Base-by-base conservation (phyloP, 768 basidiomycete species). In the Russula emetica region DNA sequence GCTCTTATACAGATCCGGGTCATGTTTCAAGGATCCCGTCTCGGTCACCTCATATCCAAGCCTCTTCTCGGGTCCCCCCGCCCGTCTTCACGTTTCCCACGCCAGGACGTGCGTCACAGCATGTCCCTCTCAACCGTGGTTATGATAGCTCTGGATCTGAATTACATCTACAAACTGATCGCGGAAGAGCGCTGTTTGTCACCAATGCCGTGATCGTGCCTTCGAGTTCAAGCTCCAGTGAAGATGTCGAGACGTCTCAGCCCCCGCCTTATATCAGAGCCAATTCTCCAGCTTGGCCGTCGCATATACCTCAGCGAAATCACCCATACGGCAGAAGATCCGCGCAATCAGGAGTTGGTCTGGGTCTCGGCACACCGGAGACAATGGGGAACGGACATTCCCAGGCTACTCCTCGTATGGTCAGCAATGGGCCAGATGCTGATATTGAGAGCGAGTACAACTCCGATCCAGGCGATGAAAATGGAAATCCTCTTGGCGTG, bases 1-100 rank as follows among this genome's bases (percentile, higher is more conserved):
- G 68, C 42, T 69, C 68, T 45, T 56, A 66, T 11, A 69, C 68
- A 20, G 68, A 69, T 34, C 68, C 68, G 24, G 68, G 68, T 8
- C 62, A 62, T 42, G 50, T 44, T 49, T 67, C 66, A 11, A 63
- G 28, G 52, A 67, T 67, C 42, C 66, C 66, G 5, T 66, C 63
- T 34, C 58, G 58, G 2, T 57, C 64, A 26, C 55, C 60, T 32
- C 38, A 52, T 60, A 32, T 58, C 26, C 61, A 18, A 7, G 20
- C 55, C 6, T 61, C 66, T 4, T 54, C 67, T 58, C 67, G 66
- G 30, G n/a, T 61, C 4, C 54, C 63, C 45, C 67, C 56, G 14
- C 57, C 57, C 2, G 38, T 60, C 30, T 68, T 49, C 58, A 51
- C 34, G 2, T n/a, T 26, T 47, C 55, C 64, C 26, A 55, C 57